phyloP scores from a whole-genome alignment of 2,329 filamentous ascomycete species.

The Triangularia verruculosa region DNA sequence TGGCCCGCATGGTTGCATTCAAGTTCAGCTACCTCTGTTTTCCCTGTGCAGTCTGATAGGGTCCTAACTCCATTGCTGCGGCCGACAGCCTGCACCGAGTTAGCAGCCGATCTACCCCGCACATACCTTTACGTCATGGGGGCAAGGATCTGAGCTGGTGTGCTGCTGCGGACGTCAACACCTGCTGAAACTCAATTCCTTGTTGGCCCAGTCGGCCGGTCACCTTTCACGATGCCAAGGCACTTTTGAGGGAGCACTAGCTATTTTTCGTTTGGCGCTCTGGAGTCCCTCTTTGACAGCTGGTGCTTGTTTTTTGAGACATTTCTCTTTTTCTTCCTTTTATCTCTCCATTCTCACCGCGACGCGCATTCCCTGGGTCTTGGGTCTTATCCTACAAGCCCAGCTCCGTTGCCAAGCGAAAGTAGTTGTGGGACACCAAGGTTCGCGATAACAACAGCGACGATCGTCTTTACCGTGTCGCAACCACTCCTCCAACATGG shows the following conservation, averaged over 20 bases:
- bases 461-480: neutral
- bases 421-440: neutral
- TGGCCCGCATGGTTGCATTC: neutral
- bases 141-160: neutral
- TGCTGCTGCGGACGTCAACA: neutral
- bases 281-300: neutral
- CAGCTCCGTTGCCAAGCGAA: neutral
- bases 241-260: neutral
- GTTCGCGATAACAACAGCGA: constrained; percentile 20
- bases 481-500: constrained; percentile 10
- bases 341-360: neutral
- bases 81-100: neutral
- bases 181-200: constrained; percentile 13
- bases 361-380: neutral
- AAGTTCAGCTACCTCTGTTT: neutral
- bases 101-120: neutral
- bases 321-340: neutral
- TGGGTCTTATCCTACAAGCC: neutral
- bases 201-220: constrained; percentile 13
- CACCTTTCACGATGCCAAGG: neutral
- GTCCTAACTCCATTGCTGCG: neutral
- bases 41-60: neutral
- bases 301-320: neutral
- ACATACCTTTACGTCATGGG: constrained; percentile 13
- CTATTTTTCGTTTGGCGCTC: neutral